phyloP scores from a whole-genome alignment of 768 basidiomycete genomes.

The Tricholoma sp. region DNA sequence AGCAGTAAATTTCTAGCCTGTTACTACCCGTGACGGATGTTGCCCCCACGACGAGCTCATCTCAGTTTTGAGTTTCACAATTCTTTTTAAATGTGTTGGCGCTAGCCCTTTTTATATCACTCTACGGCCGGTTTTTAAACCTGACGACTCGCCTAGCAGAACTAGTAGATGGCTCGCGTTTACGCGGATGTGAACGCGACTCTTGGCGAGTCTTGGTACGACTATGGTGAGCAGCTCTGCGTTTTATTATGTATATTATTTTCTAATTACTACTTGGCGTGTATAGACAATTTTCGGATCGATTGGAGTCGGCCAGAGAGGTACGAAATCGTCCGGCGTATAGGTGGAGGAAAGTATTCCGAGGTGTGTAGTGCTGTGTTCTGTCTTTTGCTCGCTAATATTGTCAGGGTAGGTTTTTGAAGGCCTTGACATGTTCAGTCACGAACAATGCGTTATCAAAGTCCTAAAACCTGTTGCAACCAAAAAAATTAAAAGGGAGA shows the following conservation, averaged over 20 bases:
- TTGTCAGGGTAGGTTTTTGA: conserved; percentile 43
- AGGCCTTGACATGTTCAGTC: conserved; percentile 50
- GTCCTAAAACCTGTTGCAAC: conserved; percentile 69
- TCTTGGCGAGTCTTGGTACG: conserved; percentile 56
- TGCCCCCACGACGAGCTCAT: not conserved
- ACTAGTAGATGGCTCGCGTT: conserved; percentile 38
- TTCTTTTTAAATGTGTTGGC: not conserved
- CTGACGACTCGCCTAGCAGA: conserved; percentile 6
- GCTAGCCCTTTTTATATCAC: conserved; percentile 1
- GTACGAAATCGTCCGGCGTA: conserved; percentile 59
- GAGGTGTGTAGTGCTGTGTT: conserved; percentile 36
- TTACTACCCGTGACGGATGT: not conserved
- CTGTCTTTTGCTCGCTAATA: conserved; percentile 1
- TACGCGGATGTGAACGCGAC: conserved; percentile 55
- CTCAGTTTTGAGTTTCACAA: not conserved
- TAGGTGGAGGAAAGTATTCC: conserved; percentile 64
- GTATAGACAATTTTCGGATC: conserved; percentile 48
- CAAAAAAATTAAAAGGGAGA: conserved; percentile 71
- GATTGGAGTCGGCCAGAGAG: conserved; percentile 65
- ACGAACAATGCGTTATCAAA: conserved; percentile 58
- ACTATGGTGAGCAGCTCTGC: conserved; percentile 42
- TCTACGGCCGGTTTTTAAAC: not conserved
- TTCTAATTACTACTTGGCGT: not conserved
- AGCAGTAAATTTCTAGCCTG: not conserved
- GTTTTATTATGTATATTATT: not conserved